A percentile compares a stretch with the other conserved stretches of the same genome.
Conservation (phyloP, 768 basidiomycete species). For the Pulveroboletus sp. region DNA sequence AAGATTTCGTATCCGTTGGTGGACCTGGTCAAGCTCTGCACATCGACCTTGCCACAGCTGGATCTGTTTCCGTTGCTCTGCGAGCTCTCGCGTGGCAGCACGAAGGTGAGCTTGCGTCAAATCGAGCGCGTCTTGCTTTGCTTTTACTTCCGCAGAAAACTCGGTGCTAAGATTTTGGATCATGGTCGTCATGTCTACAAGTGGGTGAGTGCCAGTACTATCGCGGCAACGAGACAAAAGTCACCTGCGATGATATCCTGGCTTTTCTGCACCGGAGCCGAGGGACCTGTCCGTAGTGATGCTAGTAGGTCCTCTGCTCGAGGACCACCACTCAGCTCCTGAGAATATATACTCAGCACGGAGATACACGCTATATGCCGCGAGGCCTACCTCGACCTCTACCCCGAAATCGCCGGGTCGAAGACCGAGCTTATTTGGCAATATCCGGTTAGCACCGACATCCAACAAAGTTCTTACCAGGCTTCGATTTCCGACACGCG, state of each 20-base stretch:
- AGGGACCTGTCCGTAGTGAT: constrained; percentile 68
- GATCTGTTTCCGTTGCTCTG: constrained; percentile 86
- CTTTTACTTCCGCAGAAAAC: constrained; percentile 79
- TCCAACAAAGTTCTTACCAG: constrained; percentile 85
- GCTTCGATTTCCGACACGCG: constrained; percentile 86
- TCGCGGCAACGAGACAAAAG: neutral
- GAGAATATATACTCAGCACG: constrained; percentile 1
- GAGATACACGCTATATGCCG: neutral
- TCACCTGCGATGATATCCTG: constrained; percentile 81
- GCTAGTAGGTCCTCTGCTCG: constrained; percentile 80
- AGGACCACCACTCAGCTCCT: constrained; percentile 71
- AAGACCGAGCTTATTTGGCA: constrained; percentile 91
- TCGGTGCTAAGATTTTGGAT: constrained; percentile 76
- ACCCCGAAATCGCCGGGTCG: constrained; percentile 94
- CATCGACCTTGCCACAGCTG: constrained; percentile 71
- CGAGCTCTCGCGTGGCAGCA: constrained; percentile 85
- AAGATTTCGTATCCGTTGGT: constrained; percentile 80
- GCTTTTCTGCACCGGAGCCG: constrained; percentile 81
- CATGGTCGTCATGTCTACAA: constrained; percentile 78
- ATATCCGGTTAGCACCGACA: constrained; percentile 85
- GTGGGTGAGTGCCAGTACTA: constrained; percentile 7
- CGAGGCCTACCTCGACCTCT: constrained; percentile 71
- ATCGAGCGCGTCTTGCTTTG: constrained; percentile 86
- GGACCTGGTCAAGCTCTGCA: constrained; percentile 76
- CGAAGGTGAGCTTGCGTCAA: constrained; percentile 84